Base-by-base conservation (phyloP, 306 rosid genomes). In the Quercus robur region DNA sequence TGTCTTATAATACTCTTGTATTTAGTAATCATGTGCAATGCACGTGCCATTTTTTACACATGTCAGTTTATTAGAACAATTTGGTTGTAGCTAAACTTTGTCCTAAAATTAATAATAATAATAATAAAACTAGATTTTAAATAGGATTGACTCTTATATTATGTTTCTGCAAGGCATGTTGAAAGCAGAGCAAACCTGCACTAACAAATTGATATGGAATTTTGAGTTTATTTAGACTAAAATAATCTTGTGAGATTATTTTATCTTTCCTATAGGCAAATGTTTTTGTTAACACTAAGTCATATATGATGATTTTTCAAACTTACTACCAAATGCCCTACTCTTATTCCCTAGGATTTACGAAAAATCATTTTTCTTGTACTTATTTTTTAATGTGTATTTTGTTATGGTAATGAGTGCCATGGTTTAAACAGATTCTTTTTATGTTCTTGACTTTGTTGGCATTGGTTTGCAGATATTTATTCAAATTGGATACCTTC, bases 381-480 rank as follows among this genome's bases (percentile, higher is more conserved):
- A 58, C 56, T 75, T 78, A 38, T 70, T 56, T 55, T 44, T 17
- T 68, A 55, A 44, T 74, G 35, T 20, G 20, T 73, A 77, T 51
- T 20, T 70, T 76, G 25, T 26, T 54, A 71, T 74, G 51, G 25
- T 75, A 41, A 17, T 51, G 23, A 35, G 41, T 73, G 41, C 35
- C 41, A 56, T 77, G 58, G 35, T 74, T 28, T 69, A 21, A 59
- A 77, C 14, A 5, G 31, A 5, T 25, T 85, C 44, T 17, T 77
- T 75, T 74, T 70, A n/a, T 77, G 71, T 49, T 76, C 70, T 75
- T 75, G 71, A 84, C 81, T 64, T 77, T 82, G 83, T 77, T 84
- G 8, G 20, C 84, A 30, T 81, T 80, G 66, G 58, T 51, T 44
- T 81, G 78, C 93, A 96, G 94, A 93, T 96, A 91, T 96, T 35